Evolutionary conservation across 2,329 filamentous ascomycete species (phyloP).

Genomic region (Xylariaceae sp.): DNA sequence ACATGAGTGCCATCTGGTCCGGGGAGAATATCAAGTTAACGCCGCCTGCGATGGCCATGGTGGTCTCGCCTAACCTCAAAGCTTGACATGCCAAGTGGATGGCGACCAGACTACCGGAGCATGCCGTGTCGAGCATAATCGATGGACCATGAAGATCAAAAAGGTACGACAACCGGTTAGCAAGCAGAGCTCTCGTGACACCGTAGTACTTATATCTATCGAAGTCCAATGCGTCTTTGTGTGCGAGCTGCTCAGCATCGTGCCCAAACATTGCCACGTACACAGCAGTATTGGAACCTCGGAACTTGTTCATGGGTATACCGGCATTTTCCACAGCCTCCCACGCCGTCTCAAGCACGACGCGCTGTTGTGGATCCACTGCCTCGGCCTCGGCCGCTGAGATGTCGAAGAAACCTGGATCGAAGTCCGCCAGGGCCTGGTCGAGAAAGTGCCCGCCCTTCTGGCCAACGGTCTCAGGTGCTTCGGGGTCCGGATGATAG

Average conservation of each 20-base stretch:
- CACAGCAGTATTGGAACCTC: slow-evolving; percentile 15
- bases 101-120: slow-evolving; percentile 41
- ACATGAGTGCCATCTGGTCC: slow-evolving; percentile 30
- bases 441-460: slow-evolving; percentile 24
- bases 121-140: slow-evolving; percentile 43
- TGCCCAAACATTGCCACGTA: slow-evolving; percentile 12
- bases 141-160: slow-evolving; percentile 41
- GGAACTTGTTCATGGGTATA: slow-evolving; percentile 4
- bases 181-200: slow-evolving; percentile 26
- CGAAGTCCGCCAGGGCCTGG: slow-evolving; percentile 18
- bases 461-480: not conserved
- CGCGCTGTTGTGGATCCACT: slow-evolving; percentile 20
- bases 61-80: slow-evolving; percentile 39
- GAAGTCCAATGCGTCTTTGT: slow-evolving; percentile 28
- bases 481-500: slow-evolving; percentile 11
- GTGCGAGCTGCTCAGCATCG: slow-evolving; percentile 14
- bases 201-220: slow-evolving; percentile 28
- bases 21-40: slow-evolving; percentile 36
- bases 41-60: slow-evolving; percentile 37
- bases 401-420: slow-evolving; percentile 25
- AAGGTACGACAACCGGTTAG: slow-evolving; percentile 37
- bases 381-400: slow-evolving; percentile 15
- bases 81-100: slow-evolving; percentile 42
- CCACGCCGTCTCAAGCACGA: slow-evolving; percentile 20
- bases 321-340: slow-evolving; percentile 26